A percentile compares a stretch with the other conserved stretches of the same genome.
phyloP scores from a whole-genome alignment of 768 basidiomycete species.

The Pisolithus tinctorius region DNA sequence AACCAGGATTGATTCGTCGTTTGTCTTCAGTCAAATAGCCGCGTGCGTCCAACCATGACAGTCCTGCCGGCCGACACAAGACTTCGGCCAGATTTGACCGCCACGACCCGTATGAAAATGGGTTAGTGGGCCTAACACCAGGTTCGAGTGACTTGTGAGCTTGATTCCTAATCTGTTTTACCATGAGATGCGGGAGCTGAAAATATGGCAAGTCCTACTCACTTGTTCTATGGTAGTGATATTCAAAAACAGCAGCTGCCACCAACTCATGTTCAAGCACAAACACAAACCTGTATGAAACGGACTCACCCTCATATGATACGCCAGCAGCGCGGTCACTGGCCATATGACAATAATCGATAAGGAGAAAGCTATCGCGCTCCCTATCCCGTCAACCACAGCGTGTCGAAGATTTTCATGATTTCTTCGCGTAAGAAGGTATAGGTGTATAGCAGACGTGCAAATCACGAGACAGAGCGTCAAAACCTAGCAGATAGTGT shows the following conservation, averaged over 20 bases:
- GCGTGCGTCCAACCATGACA: conserved; percentile 68
- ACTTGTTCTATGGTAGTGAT: conserved; percentile 97
- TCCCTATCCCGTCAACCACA: conserved; percentile 54
- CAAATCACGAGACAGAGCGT: conserved; percentile 70
- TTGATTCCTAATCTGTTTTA: conserved; percentile 70
- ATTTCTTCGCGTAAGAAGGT: conserved; percentile 51
- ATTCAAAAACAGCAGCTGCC: conserved; percentile 73
- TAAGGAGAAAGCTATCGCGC: conserved; percentile 73
- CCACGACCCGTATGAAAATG: conserved; percentile 79
- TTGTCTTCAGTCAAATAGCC: conserved; percentile 63
- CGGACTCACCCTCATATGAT: conserved; percentile 76
- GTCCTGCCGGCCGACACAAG: conserved; percentile 74
- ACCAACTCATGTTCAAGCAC: neutral
- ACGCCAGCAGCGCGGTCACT: conserved; percentile 67
- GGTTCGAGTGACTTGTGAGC: conserved; percentile 67
- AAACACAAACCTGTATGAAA: neutral
- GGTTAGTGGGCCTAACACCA: conserved; percentile 68
- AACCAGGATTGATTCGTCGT: conserved; percentile 69
- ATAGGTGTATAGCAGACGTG: conserved; percentile 80
- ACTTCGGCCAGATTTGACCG: conserved; percentile 67
- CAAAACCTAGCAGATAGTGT: conserved; percentile 43
- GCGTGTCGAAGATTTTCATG: conserved; percentile 43
- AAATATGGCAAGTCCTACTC: conserved; percentile 18
- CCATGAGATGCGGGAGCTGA: conserved; percentile 7
- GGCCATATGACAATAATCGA: conserved; percentile 77